Percentiles rank a stretch among this genome's conserved stretches.
Conservation (phyloP, 805 yeast species). For the Nakazawaea laoshanensis region DNA sequence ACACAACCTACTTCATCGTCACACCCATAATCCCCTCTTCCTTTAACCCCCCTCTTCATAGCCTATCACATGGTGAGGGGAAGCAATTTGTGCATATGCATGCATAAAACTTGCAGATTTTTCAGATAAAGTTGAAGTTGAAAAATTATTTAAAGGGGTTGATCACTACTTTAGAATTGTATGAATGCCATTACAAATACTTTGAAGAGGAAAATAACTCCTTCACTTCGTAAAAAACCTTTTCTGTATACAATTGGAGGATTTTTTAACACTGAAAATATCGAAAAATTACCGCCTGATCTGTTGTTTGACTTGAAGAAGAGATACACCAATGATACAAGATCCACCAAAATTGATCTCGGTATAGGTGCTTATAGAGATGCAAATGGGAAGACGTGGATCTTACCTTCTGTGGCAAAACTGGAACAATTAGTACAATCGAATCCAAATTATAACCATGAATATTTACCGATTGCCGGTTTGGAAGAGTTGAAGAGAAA, state of each 20-base stretch:
- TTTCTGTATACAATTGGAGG: too few species aligned
- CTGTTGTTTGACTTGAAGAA: slow-evolving; percentile 41
- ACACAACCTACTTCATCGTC: too few species aligned
- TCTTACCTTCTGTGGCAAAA: slow-evolving; percentile 64
- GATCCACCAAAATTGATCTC: slow-evolving; percentile 46
- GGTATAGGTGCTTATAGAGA: slow-evolving; percentile 96
- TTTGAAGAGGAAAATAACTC: slow-evolving; percentile 1
- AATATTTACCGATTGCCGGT: slow-evolving; percentile 84
- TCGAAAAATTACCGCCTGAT: slow-evolving; percentile 37
- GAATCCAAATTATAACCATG: slow-evolving; percentile 56
- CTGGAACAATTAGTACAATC: slow-evolving; percentile 47
- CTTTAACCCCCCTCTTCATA: too few species aligned
- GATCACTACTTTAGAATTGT: too few species aligned
- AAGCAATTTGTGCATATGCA: too few species aligned
- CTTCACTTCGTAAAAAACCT: too few species aligned
- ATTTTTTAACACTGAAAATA: slow-evolving; percentile 12
- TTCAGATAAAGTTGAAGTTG: too few species aligned
- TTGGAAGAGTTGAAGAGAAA: slow-evolving; percentile 53
- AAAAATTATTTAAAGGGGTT: too few species aligned
- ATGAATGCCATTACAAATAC: slow-evolving; percentile 6
- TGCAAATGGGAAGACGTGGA: slow-evolving; percentile 79
- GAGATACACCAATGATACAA: slow-evolving; percentile 52
- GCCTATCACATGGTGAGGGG: too few species aligned
- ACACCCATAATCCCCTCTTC: too few species aligned
- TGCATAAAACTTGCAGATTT: too few species aligned